Evolutionary conservation across 163 green algal species (phyloP).

Genomic region (Scenedesmus sp.): DNA sequence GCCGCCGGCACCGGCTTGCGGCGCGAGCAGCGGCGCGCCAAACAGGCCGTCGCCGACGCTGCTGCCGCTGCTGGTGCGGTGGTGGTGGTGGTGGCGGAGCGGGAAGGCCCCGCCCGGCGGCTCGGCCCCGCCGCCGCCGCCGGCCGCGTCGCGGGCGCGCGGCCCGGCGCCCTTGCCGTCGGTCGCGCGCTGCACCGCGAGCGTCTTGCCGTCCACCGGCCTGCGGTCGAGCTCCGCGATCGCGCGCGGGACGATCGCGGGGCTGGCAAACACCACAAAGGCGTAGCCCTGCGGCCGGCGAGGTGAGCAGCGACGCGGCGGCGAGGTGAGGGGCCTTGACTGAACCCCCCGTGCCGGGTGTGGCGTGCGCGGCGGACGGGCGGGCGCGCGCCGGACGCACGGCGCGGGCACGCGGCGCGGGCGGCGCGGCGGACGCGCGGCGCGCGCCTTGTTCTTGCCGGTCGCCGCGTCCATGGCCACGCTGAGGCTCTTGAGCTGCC

Average conservation of each 20-base stretch:
- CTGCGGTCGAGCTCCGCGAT: conserved; percentile 27
- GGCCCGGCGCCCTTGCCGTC: conserved; percentile 22
- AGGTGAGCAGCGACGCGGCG: no score
- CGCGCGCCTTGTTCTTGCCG: conserved; percentile 32
- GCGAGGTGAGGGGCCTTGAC: no score
- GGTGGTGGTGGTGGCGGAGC: conserved; percentile 1
- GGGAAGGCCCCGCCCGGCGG: no score
- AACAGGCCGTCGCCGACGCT: not conserved
- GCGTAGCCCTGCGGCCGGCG: conserved; percentile 25
- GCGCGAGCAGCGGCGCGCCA: not conserved
- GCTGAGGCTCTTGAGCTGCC: conserved; percentile 39
- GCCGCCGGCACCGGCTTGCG: no score
- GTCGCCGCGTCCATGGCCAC: conserved; percentile 42
- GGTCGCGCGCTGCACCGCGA: conserved; percentile 38
- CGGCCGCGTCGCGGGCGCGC: not conserved
- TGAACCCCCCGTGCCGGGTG: no score
- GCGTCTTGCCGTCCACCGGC: conserved; percentile 30
- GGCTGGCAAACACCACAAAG: conserved; percentile 37
- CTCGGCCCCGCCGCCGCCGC: no score
- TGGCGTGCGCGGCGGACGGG: no score
- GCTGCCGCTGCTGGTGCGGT: conserved; percentile 1
- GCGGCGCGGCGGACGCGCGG: no score
- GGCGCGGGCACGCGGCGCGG: no score
- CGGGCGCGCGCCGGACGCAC: no score
- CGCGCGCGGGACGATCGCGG: not conserved